Evolutionary conservation across 2,329 filamentous ascomycete genomes (phyloP).

Genomic region (Fusarium sp.): DNA sequence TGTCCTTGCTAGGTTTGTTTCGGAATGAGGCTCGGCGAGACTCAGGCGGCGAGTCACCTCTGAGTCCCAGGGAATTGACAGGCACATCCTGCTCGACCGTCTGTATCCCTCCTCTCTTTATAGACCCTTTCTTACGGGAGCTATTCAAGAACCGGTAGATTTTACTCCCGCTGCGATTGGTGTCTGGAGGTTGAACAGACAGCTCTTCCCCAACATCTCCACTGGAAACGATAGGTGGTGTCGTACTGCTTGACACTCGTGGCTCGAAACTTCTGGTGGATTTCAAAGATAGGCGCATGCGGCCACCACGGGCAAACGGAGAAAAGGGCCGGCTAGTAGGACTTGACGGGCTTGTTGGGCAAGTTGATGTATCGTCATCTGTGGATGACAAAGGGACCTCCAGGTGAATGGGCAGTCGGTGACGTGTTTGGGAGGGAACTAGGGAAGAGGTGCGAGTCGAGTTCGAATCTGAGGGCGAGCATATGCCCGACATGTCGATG

Average conservation of each 20-base stretch:
- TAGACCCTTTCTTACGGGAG: constrained; percentile 39
- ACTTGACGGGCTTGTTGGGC: constrained; percentile 35
- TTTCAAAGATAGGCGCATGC: constrained; percentile 37
- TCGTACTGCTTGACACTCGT: constrained; percentile 17
- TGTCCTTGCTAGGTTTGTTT: constrained; percentile 61
- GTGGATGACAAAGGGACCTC: constrained; percentile 34
- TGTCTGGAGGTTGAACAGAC: not conserved
- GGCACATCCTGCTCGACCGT: constrained; percentile 45
- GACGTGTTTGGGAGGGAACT: constrained; percentile 35
- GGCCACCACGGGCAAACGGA: constrained; percentile 36
- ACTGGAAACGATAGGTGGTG: constrained; percentile 25
- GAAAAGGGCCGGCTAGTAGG: constrained; percentile 33
- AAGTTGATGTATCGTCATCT: constrained; percentile 38
- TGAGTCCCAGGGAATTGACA: constrained; percentile 44
- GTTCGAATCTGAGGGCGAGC: constrained; percentile 35
- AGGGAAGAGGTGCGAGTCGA: constrained; percentile 40
- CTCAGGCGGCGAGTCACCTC: constrained; percentile 47
- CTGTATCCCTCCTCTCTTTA: constrained; percentile 33
- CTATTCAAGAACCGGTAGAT: constrained; percentile 37
- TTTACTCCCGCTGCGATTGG: constrained; percentile 22
- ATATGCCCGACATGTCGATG: constrained; percentile 22
- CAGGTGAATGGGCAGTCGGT: constrained; percentile 36
- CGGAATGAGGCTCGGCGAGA: constrained; percentile 56
- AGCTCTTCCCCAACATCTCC: constrained; percentile 4
- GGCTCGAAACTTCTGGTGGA: constrained; percentile 39